Conservation (phyloP, 2,329 filamentous ascomycete species). For the Pyrenochaeta sp. region DNA sequence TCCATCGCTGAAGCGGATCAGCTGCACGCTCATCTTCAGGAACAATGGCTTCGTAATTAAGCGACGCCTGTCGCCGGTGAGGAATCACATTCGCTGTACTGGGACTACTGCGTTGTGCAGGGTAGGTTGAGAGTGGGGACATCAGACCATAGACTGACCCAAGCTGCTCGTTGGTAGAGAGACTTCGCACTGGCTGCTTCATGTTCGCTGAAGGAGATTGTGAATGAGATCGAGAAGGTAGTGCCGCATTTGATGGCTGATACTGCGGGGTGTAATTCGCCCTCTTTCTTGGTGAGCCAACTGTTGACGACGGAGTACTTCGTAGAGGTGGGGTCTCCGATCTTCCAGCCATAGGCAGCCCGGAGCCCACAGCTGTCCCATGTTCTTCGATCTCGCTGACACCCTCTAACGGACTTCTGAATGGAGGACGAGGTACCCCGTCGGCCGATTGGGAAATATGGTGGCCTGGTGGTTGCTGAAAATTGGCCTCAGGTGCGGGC, state of each 20-base stretch:
- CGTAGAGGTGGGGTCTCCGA: constrained; percentile 45
- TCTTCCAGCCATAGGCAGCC: constrained; percentile 31
- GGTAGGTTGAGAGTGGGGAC: constrained; percentile 49
- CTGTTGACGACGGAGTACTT: constrained; percentile 44
- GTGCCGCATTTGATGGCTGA: constrained; percentile 41
- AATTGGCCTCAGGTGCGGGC: constrained; percentile 10
- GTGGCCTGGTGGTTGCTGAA: constrained; percentile 26
- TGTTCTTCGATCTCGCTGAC: constrained; percentile 47
- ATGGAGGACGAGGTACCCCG: constrained; percentile 31
- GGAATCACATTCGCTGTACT: constrained; percentile 39
- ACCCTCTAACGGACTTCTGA: constrained; percentile 42
- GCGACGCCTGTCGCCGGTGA: constrained; percentile 53
- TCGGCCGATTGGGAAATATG: constrained; percentile 41
- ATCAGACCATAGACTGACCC: constrained; percentile 62
- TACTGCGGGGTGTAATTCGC: constrained; percentile 59
- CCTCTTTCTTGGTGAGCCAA: constrained; percentile 52
- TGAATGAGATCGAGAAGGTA: constrained; percentile 60
- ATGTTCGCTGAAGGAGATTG: constrained; percentile 67
- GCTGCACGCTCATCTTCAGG: constrained; percentile 65
- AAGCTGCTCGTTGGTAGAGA: constrained; percentile 59
- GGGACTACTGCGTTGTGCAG: constrained; percentile 30
- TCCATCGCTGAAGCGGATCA: constrained; percentile 89
- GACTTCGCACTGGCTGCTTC: constrained; percentile 54
- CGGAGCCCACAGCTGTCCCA: constrained; percentile 19
- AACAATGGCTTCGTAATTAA: constrained; percentile 63